A percentile compares a stretch with the other conserved stretches of the same genome.
Evolutionary conservation across 2,329 filamentous ascomycete species (phyloP).

Genomic region (Neopestalotiopsis sp.): DNA sequence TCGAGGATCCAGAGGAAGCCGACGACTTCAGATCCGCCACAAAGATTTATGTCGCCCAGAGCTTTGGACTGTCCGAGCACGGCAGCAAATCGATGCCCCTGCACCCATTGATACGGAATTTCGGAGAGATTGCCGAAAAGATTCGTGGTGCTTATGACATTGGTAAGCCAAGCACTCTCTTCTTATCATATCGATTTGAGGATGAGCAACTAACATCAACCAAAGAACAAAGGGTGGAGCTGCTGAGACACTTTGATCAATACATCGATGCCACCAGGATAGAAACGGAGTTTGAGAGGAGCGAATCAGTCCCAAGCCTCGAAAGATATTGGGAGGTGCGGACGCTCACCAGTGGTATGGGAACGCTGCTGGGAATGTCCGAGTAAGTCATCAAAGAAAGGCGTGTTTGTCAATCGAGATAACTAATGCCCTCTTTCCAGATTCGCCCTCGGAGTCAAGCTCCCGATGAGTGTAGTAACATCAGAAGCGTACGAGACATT

Average conservation of each 20-base stretch:
- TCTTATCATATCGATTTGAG: not conserved
- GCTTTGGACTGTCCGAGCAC: not conserved
- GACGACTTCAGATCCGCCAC: constrained; percentile 28
- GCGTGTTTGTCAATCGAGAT: not conserved
- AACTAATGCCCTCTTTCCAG: constrained; percentile 19
- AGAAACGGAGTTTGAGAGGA: constrained; percentile 30
- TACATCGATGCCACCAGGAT: constrained; percentile 34
- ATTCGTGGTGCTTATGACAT: constrained; percentile 26
- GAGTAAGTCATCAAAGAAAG: constrained; percentile 26
- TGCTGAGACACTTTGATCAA: constrained; percentile 29
- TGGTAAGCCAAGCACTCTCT: constrained; percentile 23
- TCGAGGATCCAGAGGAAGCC: constrained; percentile 24
- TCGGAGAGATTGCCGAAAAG: constrained; percentile 27
- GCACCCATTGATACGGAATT: constrained; percentile 27
- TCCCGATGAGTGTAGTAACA: constrained; percentile 26
- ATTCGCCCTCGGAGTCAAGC: constrained; percentile 28
- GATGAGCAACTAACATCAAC: not conserved
- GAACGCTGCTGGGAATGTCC: constrained; percentile 29
- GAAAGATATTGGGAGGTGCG: constrained; percentile 35
- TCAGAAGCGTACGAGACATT: constrained; percentile 31
- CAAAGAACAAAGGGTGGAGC: constrained; percentile 28
- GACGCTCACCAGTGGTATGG: constrained; percentile 35
- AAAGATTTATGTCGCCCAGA: constrained; percentile 27
- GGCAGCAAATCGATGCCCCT: constrained; percentile 3
- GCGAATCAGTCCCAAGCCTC: constrained; percentile 27